Base-by-base conservation (phyloP, 495 filamentous ascomycete species). In the Neurospora tetraspora region DNA sequence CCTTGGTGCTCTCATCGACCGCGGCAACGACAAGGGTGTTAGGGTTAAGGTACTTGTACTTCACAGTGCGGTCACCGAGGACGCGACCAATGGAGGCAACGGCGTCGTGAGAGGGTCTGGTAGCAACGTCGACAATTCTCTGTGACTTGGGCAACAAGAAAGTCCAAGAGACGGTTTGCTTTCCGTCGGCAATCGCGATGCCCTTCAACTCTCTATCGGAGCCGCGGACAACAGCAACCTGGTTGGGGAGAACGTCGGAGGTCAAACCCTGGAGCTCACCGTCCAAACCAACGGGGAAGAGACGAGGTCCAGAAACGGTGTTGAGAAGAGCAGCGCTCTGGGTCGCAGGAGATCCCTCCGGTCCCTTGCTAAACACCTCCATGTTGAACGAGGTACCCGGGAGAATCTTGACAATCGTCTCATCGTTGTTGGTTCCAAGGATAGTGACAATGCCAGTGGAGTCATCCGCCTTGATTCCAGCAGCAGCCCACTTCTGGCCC, bases 1-100 rank as follows among this genome's bases (percentile, higher is more conserved):
- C 31, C 7, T 81, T 84, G 2, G 85, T 80, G 31, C 82, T 81
- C 40, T 89, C 86, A 71, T 91, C 83, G 20, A 90, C 83, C 9
- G 93, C 88, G 1, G 93, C 92, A 70, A 97, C 85, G 0, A 97
- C 88, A 8, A 94, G 83, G 6, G 94, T 85, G 81, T 98, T 98
- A 1, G 92, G 91, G 82, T 94, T 96, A 34, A 99, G 83, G 80
- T 98, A 98, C 83, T 99, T 99, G 88, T 98, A 99, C 73, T 97
- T 86, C 47, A 99, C 96, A 1, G 90, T 91, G 23, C 96, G 90
- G 77, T 98, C 90, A 69, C 93, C 94, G 39, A 98, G 88, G 23
- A 97, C 96, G 73, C 93, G 91, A 65, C 96, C 96, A 72, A 99
- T 97, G 0, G 96, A 98, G 11, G 96, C 95, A 59, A 97, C 90